These are phyloP conservation scores for Crassisporium funariophilum DNA, from an alignment of 768 basidiomycete genomes.

Conservation along the genomic window DNA sequence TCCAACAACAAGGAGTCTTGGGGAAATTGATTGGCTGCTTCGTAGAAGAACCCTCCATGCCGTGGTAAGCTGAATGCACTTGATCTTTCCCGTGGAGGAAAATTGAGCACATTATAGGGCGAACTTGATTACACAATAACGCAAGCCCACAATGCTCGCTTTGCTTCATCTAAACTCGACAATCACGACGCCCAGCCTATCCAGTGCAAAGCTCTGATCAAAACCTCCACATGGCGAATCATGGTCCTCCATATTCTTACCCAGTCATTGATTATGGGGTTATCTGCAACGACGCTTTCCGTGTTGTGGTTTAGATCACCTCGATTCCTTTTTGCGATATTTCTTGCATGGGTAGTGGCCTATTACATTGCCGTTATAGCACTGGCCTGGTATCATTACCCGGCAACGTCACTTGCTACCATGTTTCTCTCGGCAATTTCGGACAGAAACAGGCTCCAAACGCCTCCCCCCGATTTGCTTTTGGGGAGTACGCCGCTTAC, in stretches of 20 bases:
- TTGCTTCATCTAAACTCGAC: conserved; percentile 43
- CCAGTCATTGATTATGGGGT: conserved; percentile 59
- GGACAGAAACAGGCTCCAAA: conserved; percentile 33
- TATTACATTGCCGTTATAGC: conserved; percentile 59
- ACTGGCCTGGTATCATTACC: conserved; percentile 60
- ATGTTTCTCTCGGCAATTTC: conserved; percentile 49
- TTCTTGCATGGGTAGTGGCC: conserved; percentile 59
- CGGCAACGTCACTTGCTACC: conserved; percentile 59
- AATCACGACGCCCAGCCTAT: conserved; percentile 21
- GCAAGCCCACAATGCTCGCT: conserved; percentile 53
- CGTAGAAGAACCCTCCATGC: conserved; percentile 70
- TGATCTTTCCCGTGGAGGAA: conserved; percentile 7
- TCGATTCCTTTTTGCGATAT: conserved; percentile 58
- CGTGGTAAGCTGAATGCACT: conserved; percentile 50
- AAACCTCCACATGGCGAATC: conserved; percentile 30
- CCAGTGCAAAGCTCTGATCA: conserved; percentile 16
- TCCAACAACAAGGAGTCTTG: conserved; percentile 55
- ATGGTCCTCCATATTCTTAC: conserved; percentile 50
- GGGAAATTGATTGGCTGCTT: conserved; percentile 79
- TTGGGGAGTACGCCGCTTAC: conserved; percentile 10
- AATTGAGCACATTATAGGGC: conserved; percentile 49
- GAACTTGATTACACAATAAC: conserved; percentile 73
- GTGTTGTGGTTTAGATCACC: conserved; percentile 61
- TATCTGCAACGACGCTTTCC: conserved; percentile 58
- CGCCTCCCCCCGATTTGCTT: conserved; percentile 42